Evolutionary conservation across 495 filamentous ascomycete genomes (phyloP).

Genomic region (Penicillium soppii): DNA sequence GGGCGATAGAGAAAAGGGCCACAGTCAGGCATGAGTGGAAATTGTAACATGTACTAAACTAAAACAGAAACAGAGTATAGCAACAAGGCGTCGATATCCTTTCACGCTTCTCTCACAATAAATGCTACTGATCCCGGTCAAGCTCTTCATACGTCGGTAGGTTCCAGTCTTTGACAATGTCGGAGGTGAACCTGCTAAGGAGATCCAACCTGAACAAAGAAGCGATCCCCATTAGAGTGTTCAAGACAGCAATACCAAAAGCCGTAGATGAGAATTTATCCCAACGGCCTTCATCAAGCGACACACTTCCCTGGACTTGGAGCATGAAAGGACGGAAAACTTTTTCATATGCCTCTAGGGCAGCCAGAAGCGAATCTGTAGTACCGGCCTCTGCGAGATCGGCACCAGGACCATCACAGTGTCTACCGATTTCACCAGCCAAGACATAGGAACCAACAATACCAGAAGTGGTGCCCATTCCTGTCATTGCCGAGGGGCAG

Average conservation of each 20-base stretch:
- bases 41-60: too few species aligned
- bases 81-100: too few species aligned
- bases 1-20: too few species aligned
- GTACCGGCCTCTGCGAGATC: constrained; percentile 5
- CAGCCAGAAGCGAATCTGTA: constrained; percentile 3
- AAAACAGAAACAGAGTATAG: too few species aligned
- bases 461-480: constrained; percentile 48
- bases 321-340: constrained; percentile 43
- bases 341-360: constrained; percentile 41
- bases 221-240: constrained; percentile 28
- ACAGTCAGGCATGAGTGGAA: too few species aligned
- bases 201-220: constrained; percentile 36
- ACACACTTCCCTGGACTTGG: constrained; percentile 31
- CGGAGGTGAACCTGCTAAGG: constrained; percentile 27
- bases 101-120: too few species aligned
- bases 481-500: constrained; percentile 46
- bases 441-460: constrained; percentile 53
- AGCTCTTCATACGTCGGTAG: constrained; percentile 41
- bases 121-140: too few species aligned
- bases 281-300: constrained; percentile 13
- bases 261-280: constrained; percentile 23
- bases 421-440: constrained; percentile 48
- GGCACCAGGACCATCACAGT: constrained; percentile 19
- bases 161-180: constrained; percentile 38
- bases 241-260: constrained; percentile 26